Evolutionary conservation across 257 asterid species (phyloP).

Genomic region (Solanum megistacrolobum): DNA sequence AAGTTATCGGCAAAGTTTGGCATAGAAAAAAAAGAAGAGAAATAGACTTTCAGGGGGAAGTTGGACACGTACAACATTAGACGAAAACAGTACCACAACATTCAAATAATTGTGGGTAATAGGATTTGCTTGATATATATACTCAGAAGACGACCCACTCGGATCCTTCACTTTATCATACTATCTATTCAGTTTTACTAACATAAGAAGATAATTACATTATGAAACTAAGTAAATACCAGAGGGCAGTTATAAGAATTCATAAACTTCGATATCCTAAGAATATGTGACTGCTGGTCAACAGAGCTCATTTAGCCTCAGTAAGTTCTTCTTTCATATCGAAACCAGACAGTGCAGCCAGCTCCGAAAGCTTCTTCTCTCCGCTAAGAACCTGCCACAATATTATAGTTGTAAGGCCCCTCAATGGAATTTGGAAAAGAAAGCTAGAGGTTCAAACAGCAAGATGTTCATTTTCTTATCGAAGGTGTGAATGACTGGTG

Average conservation of each 20-base stretch:
- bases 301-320: conserved; percentile 20
- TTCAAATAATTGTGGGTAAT: not conserved
- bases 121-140: not conserved
- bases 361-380: conserved; percentile 57
- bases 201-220: not conserved
- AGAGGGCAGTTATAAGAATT: not conserved
- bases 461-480: not conserved
- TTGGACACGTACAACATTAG: not conserved
- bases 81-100: not conserved
- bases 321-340: conserved; percentile 50
- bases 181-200: not conserved
- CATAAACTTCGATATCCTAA: not conserved
- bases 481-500: not conserved
- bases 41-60: not conserved
- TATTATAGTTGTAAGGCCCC: not conserved
- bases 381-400: conserved; percentile 61
- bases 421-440: not conserved
- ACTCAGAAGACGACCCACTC: not conserved
- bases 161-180: not conserved
- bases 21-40: not conserved
- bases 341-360: conserved; percentile 63
- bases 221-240: not conserved
- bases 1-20: not conserved
- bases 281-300: not conserved
- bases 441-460: not conserved